A percentile compares a stretch with the other conserved stretches of the same genome.
These are phyloP conservation scores for Cystobasidium pallidum DNA, from an alignment of 1,284 basidiomycete species.

Conservation along the genomic window DNA sequence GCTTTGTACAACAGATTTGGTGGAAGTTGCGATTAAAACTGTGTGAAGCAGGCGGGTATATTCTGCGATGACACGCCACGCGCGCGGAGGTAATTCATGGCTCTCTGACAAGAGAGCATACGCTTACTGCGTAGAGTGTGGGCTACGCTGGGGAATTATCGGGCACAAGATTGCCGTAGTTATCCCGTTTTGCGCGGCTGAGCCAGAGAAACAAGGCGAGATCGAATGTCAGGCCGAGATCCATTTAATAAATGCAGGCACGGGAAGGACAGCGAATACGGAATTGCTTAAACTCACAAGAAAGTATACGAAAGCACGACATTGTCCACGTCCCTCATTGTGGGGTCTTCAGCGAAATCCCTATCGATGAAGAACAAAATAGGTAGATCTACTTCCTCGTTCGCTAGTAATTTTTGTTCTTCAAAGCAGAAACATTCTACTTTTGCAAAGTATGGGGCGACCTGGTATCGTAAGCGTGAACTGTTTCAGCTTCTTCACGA, in stretches of 20 bases:
- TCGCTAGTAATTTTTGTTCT: slow-evolving; percentile 91
- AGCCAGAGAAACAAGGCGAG: neutral
- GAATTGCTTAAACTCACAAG: slow-evolving; percentile 62
- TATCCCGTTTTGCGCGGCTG: slow-evolving; percentile 43
- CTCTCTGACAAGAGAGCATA: no score
- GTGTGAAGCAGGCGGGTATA: neutral
- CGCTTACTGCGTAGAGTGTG: no score
- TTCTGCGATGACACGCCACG: neutral
- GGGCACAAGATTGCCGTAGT: slow-evolving; percentile 42
- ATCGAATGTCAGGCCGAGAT: neutral
- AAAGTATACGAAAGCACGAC: slow-evolving; percentile 96
- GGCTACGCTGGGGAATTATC: slow-evolving; percentile 24
- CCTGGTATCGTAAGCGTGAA: slow-evolving; percentile 60
- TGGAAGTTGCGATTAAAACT: slow-evolving; percentile 9
- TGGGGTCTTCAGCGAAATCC: slow-evolving; percentile 76
- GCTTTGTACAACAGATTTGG: slow-evolving; percentile 2
- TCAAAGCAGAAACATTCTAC: slow-evolving; percentile 99
- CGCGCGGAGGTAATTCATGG: no score
- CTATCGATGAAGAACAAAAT: slow-evolving; percentile 98
- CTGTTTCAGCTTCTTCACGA: slow-evolving; percentile 11
- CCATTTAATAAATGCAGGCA: no score
- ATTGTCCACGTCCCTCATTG: slow-evolving; percentile 82
- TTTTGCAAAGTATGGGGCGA: slow-evolving; percentile 98
- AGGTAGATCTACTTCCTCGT: slow-evolving; percentile 97
- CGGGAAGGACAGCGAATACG: neutral